phyloP scores from a whole-genome alignment of 169 alveolate genomes.

The Theileria parva region DNA sequence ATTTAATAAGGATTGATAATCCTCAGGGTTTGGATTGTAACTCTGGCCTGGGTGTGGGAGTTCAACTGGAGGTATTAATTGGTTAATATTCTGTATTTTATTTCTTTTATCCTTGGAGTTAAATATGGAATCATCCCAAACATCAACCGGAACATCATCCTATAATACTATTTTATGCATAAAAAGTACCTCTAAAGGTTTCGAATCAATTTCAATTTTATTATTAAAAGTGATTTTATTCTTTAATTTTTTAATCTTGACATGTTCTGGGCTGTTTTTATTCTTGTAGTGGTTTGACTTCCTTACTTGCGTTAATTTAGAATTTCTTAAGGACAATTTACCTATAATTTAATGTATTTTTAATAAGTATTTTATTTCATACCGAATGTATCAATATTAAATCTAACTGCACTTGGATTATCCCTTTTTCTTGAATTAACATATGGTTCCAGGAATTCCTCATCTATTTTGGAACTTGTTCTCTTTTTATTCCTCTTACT shows the following conservation, averaged over 20 bases:
- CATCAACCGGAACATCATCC: not conserved
- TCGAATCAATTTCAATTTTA: not conserved
- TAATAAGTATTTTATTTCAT: not conserved
- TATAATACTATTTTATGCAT: not conserved
- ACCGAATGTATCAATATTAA: slow-evolving; percentile 4
- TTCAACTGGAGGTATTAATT: slow-evolving; percentile 61
- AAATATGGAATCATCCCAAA: slow-evolving; percentile 3
- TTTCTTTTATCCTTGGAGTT: slow-evolving; percentile 10
- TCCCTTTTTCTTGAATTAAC: not conserved
- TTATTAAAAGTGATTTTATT: not conserved
- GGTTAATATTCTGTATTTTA: slow-evolving; percentile 14
- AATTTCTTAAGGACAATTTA: not conserved
- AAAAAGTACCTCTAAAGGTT: not conserved
- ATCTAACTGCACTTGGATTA: not conserved
- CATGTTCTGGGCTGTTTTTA: slow-evolving; percentile 19
- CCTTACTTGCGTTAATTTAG: not conserved
- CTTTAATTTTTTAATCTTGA: not conserved
- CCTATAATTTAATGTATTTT: not conserved
- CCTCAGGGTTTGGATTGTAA: slow-evolving; percentile 59
- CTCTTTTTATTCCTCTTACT: slow-evolving; percentile 8
- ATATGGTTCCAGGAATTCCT: not conserved
- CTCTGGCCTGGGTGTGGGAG: slow-evolving; percentile 66
- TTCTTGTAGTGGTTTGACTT: not conserved
- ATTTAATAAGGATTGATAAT: slow-evolving; percentile 23
- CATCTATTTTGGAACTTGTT: not conserved